Conservation (phyloP, 441 rosid genomes). For the Eruca vesicaria region DNA sequence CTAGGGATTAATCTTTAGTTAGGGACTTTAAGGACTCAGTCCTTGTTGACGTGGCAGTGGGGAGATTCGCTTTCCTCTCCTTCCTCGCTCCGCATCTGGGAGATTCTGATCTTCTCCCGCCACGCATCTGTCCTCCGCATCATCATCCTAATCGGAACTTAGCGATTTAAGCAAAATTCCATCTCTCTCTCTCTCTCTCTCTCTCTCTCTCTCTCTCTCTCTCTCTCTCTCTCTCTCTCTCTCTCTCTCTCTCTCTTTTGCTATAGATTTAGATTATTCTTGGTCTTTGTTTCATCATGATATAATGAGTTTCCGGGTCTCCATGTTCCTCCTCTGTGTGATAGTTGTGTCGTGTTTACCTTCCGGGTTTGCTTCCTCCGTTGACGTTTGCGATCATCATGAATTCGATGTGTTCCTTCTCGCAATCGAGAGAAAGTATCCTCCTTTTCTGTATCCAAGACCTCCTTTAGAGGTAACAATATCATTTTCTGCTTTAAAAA, state of each 20-base stretch:
- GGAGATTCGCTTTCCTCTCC: conserved; percentile 53
- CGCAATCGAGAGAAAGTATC: conserved; percentile 54
- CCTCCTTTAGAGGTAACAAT: conserved; percentile 60
- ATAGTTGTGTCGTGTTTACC: conserved; percentile 34
- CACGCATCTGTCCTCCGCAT: too few species aligned
- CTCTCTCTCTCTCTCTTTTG: not conserved
- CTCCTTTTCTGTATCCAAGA: conserved; percentile 50
- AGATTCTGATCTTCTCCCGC: conserved; percentile 34
- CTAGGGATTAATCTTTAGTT: too few species aligned
- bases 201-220: too few species aligned
- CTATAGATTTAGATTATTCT: not conserved
- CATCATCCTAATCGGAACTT: too few species aligned
- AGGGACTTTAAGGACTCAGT: too few species aligned
- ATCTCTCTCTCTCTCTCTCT: not conserved
- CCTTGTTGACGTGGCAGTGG: too few species aligned
- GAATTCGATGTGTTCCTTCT: conserved; percentile 37
- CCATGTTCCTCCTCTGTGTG: conserved; percentile 31
- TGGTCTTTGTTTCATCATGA: not conserved
- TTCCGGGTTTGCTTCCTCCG: conserved; percentile 32
- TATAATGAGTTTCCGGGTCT: conserved; percentile 21
- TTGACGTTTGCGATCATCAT: conserved; percentile 40
- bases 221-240: too few species aligned
- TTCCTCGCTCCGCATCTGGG: conserved; percentile 52
- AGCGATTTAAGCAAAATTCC: too few species aligned
- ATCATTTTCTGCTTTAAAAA: too few species aligned